These are phyloP conservation scores for Ophiostoma montium DNA, from an alignment of 2,329 filamentous ascomycete species.

Conservation along the genomic window DNA sequence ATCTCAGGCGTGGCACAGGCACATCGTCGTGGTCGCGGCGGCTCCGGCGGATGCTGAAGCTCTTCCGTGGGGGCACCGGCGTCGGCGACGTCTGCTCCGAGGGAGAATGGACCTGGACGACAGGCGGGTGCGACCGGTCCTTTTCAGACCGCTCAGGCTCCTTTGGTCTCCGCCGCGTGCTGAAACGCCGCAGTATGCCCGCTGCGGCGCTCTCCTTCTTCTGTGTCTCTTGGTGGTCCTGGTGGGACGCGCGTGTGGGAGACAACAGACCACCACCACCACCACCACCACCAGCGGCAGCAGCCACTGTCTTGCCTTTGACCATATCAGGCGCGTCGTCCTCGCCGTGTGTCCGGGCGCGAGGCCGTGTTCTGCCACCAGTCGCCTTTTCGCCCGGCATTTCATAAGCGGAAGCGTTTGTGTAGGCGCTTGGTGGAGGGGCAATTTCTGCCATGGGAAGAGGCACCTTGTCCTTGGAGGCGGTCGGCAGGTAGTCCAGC, in stretches of 20 bases:
- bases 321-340: conserved; percentile 60
- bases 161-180: conserved; percentile 59
- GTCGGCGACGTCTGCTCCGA: conserved; percentile 30
- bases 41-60: conserved; percentile 64
- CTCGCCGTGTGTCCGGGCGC: conserved; percentile 86
- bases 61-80: conserved; percentile 49
- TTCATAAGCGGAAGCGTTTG: conserved; percentile 72
- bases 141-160: conserved; percentile 49
- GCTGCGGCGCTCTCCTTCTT: conserved; percentile 83
- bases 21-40: conserved; percentile 40
- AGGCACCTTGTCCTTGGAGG: conserved; percentile 28
- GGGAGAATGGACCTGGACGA: conserved; percentile 67
- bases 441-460: conserved; percentile 54
- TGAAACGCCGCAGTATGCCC: conserved; percentile 76
- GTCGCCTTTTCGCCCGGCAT: conserved; percentile 81
- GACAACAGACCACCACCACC: conserved; percentile 20
- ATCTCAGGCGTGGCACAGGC: conserved; percentile 31
- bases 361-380: conserved; percentile 66
- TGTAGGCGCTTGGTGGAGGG: conserved; percentile 75
- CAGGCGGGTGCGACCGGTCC: conserved; percentile 55
- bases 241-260: conserved; percentile 27
- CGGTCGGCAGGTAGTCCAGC: conserved; percentile 26
- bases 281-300: conserved; percentile 23
- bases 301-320: conserved; percentile 37
- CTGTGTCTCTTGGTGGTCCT: conserved; percentile 44